Conservation (phyloP, 2,329 filamentous ascomycete genomes). For the Fusarium sublunatum region DNA sequence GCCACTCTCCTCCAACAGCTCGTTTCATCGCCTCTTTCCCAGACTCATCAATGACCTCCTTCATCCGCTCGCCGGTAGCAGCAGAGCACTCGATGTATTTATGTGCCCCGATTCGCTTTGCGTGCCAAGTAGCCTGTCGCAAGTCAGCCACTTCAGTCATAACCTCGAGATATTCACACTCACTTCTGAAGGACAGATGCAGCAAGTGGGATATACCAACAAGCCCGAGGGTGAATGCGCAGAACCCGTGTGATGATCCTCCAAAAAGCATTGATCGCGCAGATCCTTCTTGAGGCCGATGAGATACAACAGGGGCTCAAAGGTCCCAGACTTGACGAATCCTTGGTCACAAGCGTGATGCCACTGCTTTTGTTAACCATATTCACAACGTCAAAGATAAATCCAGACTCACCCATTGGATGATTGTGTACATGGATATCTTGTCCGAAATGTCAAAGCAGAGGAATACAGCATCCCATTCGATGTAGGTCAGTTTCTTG, state of each 20-base stretch:
- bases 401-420: conserved; percentile 50
- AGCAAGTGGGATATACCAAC: conserved; percentile 46
- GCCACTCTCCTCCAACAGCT: conserved; percentile 17
- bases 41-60: conserved; percentile 46
- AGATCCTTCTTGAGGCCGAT: conserved; percentile 53
- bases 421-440: conserved; percentile 49
- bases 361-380: conserved; percentile 44
- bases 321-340: conserved; percentile 38
- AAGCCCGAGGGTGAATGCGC: conserved; percentile 16
- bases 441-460: conserved; percentile 55
- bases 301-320: conserved; percentile 47
- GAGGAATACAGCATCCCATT: conserved; percentile 54
- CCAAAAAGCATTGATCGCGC: conserved; percentile 41
- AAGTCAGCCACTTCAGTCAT: conserved; percentile 1
- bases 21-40: conserved; percentile 41
- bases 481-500: conserved; percentile 50
- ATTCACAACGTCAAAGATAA: rapidly evolving
- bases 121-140: conserved; percentile 50
- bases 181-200: conserved; percentile 49
- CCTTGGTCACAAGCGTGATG: conserved; percentile 44
- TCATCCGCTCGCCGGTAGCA: conserved; percentile 51
- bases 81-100: conserved; percentile 53
- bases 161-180: not conserved
- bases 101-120: conserved; percentile 46
- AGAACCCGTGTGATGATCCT: conserved; percentile 31